Evolutionary conservation across 2,329 filamentous ascomycete species (phyloP).

Genomic region (Grosmannia huntii): DNA sequence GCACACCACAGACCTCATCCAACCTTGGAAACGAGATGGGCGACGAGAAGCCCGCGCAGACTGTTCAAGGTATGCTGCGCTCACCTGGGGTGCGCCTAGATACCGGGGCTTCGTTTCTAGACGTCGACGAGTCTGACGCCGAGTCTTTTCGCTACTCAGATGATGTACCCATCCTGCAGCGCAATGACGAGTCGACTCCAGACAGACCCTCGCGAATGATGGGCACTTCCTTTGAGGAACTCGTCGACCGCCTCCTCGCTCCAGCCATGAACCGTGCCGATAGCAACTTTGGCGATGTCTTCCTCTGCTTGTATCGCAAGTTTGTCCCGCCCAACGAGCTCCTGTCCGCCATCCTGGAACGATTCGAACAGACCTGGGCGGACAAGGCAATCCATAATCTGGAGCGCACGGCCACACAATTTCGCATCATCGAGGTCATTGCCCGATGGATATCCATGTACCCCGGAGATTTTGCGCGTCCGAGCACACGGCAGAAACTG

Average conservation of each 20-base stretch:
- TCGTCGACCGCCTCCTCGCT: slow-evolving; percentile 77
- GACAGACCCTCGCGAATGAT: slow-evolving; percentile 36
- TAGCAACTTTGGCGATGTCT: slow-evolving; percentile 75
- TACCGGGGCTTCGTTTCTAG: slow-evolving; percentile 43
- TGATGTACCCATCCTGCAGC: slow-evolving; percentile 53
- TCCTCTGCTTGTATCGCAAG: slow-evolving; percentile 86
- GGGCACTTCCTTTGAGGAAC: slow-evolving; percentile 51
- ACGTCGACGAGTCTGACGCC: slow-evolving; percentile 57
- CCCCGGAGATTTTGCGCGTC: slow-evolving; percentile 82
- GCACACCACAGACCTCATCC: slow-evolving; percentile 18
- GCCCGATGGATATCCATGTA: slow-evolving; percentile 84
- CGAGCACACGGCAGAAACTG: slow-evolving; percentile 57
- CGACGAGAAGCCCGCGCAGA: slow-evolving; percentile 32
- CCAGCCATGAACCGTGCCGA: slow-evolving; percentile 79
- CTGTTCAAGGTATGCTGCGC: slow-evolving; percentile 35
- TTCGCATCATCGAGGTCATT: slow-evolving; percentile 71
- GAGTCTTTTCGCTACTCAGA: slow-evolving; percentile 55
- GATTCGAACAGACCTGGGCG: slow-evolving; percentile 58
- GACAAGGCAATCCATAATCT: slow-evolving; percentile 57
- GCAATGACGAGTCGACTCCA: slow-evolving; percentile 50
- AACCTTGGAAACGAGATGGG: slow-evolving; percentile 23
- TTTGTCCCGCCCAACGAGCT: slow-evolving; percentile 75
- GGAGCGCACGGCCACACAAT: slow-evolving; percentile 65
- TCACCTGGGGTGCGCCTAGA: slow-evolving; percentile 41
- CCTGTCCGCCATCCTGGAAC: slow-evolving; percentile 63